Evolutionary conservation across 192 early-diverging fungal genomes (phyloP), one percentile per base, ranked within the genome.

Genomic region (Podila clonocystis): DNA sequence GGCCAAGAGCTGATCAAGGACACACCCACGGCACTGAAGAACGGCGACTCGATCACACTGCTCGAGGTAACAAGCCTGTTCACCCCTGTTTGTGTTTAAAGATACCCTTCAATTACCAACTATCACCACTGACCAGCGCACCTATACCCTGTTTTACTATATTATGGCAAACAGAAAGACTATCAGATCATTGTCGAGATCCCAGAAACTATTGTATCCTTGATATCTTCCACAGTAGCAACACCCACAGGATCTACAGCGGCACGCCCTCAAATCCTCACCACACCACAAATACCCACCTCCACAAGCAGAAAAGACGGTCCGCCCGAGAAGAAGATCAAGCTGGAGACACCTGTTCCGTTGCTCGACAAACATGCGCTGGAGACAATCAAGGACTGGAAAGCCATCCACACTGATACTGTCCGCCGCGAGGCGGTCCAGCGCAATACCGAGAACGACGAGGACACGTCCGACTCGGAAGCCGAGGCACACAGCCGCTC

Each of bases 381-480:
- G 6, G 30, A 61, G 5, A 28, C 59, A 4, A 61, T 28, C 29
- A 26, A 30, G 17, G 28, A 61, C 26, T 28, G 59, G 59, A 61
- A 61, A 19, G 28, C 59, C 8, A 61, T 61, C 17, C 59, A 61
- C 24, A 26, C 20, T 22, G 52, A 61, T 4, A 65, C 17, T 49
- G 48, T 50, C 38, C 15, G 22, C 20, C 22, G 22, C 17, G 63
- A 22, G 28, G 52, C 30, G 2, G 49, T 13, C 20, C 55, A 24
- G 13, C 28, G 30, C 9, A 28, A 58, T 9, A 59, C 57, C 12
- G 65, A 68, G 6, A 2, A 63, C 20, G 12, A n/a, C 2, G 67
- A 75, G 13, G 34, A 34, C 29, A 77, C 74, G 11, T 77, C 74
- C 28, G 63, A 77, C 26, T 77, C 74, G 28, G 74, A 70, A n/a